Evolutionary conservation across 768 basidiomycete genomes (phyloP), one percentile per base, ranked within the genome.

Genomic region (Hygrophorus pudorinus): DNA sequence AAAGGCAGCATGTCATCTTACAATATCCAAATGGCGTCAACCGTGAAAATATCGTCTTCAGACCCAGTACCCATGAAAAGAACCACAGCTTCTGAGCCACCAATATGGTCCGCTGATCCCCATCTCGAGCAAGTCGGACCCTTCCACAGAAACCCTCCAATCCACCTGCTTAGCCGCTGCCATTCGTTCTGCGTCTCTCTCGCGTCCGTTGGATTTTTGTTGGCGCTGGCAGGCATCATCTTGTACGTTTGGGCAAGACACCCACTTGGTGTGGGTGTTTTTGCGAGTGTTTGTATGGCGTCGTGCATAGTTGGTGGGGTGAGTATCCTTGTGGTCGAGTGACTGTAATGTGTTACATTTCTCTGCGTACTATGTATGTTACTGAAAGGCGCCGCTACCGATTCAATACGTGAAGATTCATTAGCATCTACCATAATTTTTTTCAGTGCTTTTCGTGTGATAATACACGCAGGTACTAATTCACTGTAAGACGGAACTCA

Each of bases 71-170:
- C n/a, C n/a, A n/a, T n/a, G n/a, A n/a, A n/a, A n/a, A n/a, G n/a
- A n/a, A n/a, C n/a, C n/a, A n/a, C n/a, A n/a, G n/a, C 27, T 3
- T 28, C 39, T 6, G 13, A 28, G n/a, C n/a, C n/a, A 16, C 33
- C 13, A 16, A 16, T 34, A 16, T 34, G 33, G 33, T 34, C 33
- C 7, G 7, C 56, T 14, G 63, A 75, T 51, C 76, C 77, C 4
- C 74, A 72, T 42, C 49, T 79, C 6, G 73, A 73, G 39, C 69
- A 69, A 48, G 68, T 75, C 16, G 74, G 74, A 7, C 67, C 64
- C 4, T 73, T 76, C 55, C 50, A 58, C 17, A 56, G 55, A 21
- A 53, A 64, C 18, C 60, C 72, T 40, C 63, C 68, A 5, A 64
- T 63, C 7, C 67, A 73, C 48, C 57, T 80, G 18, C 64, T 80